These are phyloP conservation scores for Exophiala lecanii-corni DNA, from an alignment of 2,329 filamentous ascomycete species.

Conservation along the genomic window DNA sequence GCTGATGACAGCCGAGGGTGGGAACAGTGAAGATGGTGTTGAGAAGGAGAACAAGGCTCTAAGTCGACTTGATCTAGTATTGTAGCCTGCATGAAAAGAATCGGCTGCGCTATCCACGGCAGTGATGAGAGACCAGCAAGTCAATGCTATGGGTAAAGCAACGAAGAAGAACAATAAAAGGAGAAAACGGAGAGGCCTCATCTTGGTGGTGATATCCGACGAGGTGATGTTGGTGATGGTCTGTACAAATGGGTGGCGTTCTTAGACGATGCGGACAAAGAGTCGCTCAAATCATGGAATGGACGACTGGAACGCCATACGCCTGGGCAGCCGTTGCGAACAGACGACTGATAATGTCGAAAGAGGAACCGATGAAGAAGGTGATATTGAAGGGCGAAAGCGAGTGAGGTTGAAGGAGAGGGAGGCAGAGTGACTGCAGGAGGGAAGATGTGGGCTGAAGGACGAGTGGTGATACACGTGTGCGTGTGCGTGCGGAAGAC, in stretches of 20 bases:
- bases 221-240: slow-evolving; percentile 7
- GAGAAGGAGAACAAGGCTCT: slow-evolving; percentile 65
- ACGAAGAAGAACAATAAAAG: slow-evolving; percentile 44
- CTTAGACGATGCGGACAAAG: not conserved
- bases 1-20: slow-evolving; percentile 91
- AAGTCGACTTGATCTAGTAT: slow-evolving; percentile 44
- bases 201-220: too few relatives aligned
- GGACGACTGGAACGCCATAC: not conserved
- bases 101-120: slow-evolving; percentile 21
- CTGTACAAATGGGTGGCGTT: slow-evolving; percentile 7
- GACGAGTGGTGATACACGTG: too few relatives aligned
- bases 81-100: slow-evolving; percentile 35
- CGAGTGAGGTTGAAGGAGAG: not conserved
- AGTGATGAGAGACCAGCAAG: slow-evolving; percentile 43
- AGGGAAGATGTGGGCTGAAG: too few relatives aligned
- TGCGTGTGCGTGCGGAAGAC: too few relatives aligned
- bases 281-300: not conserved
- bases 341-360: not conserved
- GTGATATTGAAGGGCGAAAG: not conserved
- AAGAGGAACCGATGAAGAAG: not conserved
- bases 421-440: not conserved
- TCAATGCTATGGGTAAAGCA: slow-evolving; percentile 45
- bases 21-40: slow-evolving; percentile 80
- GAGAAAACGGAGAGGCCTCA: slow-evolving; percentile 46
- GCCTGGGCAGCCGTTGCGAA: not conserved